Conservation (phyloP, 257 asterid species). For the Gentiana dahurica region DNA sequence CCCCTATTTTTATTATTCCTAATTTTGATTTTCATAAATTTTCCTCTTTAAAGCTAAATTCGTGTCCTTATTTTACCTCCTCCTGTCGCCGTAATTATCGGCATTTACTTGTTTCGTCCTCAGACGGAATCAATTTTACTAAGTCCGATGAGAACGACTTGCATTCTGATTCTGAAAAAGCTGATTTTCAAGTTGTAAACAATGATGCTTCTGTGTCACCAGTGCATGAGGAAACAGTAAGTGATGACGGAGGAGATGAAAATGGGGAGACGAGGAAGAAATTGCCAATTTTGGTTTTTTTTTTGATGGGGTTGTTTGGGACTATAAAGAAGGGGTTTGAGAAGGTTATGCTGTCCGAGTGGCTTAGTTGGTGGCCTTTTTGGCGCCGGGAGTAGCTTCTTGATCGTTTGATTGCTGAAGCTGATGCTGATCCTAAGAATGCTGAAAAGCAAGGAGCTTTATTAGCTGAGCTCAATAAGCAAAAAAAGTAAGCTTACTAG, state of each 20-base stretch:
- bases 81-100: constrained; percentile 30
- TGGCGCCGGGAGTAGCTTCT: constrained; percentile 68
- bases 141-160: constrained; percentile 11
- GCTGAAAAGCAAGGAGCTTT: constrained; percentile 64
- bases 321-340: constrained; percentile 39
- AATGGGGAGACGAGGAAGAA: constrained; percentile 29
- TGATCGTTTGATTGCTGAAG: constrained; percentile 64
- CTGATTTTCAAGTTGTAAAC: constrained; percentile 10
- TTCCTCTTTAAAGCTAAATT: background rate
- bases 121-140: constrained; percentile 29
- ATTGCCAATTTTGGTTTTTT: constrained; percentile 54
- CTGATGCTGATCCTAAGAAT: constrained; percentile 72
- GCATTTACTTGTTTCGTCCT: constrained; percentile 18
- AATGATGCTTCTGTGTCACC: background rate
- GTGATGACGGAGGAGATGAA: constrained; percentile 7
- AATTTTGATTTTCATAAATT: constrained; percentile 1
- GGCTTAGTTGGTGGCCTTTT: constrained; percentile 88
- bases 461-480: constrained; percentile 84
- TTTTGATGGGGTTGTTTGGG: constrained; percentile 47
- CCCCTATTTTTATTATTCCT: background rate
- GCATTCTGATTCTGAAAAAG: constrained; percentile 18
- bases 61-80: background rate
- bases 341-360: constrained; percentile 43
- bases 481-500: constrained; percentile 6
- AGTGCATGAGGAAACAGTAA: background rate